These are phyloP conservation scores for Fragaria iinumae DNA, from an alignment of 306 rosid genomes.

Conservation along the genomic window DNA sequence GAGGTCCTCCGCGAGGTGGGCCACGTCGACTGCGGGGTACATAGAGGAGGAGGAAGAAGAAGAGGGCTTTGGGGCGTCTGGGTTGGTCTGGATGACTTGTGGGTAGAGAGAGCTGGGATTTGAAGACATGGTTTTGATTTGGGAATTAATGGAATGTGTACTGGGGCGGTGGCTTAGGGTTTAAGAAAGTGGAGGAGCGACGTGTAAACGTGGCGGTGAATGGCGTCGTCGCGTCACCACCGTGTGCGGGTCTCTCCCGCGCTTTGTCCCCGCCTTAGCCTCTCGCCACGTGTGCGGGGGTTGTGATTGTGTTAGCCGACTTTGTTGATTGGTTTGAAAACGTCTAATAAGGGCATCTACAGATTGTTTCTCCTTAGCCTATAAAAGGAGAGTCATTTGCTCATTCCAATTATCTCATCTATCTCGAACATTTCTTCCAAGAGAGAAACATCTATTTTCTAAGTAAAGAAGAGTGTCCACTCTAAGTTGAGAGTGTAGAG, in stretches of 20 bases:
- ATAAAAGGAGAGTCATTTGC: too few relatives aligned
- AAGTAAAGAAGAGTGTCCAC: too few relatives aligned
- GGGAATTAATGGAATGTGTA: not conserved
- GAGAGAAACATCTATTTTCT: too few relatives aligned
- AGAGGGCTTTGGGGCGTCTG: conserved; percentile 35
- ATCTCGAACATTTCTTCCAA: too few relatives aligned
- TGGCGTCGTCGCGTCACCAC: conserved; percentile 12
- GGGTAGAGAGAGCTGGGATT: conserved; percentile 43
- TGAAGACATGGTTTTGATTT: not conserved
- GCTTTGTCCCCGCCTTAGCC: not conserved
- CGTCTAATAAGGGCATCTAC: too few relatives aligned
- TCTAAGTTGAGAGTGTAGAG: too few relatives aligned
- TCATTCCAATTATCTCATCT: too few relatives aligned
- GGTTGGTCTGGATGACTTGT: conserved; percentile 41
- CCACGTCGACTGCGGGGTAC: conserved; percentile 45
- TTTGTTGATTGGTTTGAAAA: too few relatives aligned
- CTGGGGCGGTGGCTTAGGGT: not conserved
- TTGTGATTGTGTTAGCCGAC: too few relatives aligned
- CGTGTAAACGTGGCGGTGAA: conserved; percentile 13
- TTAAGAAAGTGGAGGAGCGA: conserved; percentile 10
- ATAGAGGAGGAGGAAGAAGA: conserved; percentile 35
- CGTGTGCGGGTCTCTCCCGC: conserved; percentile 3
- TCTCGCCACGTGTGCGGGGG: not conserved
- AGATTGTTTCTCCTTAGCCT: too few relatives aligned
- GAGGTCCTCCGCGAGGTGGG: conserved; percentile 39